phyloP scores from a whole-genome alignment of 768 basidiomycete species.

The Lentinula sp. region DNA sequence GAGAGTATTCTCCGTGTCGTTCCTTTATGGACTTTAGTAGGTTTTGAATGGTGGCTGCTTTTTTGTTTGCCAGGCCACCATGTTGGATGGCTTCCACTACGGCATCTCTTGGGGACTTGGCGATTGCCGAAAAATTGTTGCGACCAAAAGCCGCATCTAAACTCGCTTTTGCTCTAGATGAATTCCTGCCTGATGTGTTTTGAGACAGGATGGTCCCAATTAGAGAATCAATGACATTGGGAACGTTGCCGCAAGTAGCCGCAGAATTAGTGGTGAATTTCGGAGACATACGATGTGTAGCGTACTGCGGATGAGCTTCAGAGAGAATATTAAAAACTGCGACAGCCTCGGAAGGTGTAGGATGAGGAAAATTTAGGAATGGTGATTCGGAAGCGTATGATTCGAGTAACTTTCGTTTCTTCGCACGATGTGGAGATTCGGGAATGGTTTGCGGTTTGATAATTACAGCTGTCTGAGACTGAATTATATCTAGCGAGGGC shows the following conservation, averaged over 20 bases:
- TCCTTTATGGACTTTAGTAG: constrained; percentile 35
- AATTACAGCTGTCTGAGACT: neutral
- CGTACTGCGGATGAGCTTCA: constrained; percentile 26
- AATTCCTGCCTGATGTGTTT: constrained; percentile 48
- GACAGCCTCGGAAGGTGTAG: constrained; percentile 35
- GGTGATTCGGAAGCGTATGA: constrained; percentile 37
- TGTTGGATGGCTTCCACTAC: constrained; percentile 44
- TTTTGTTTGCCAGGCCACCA: constrained; percentile 57
- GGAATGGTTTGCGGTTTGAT: constrained; percentile 27
- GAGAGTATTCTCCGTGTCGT: constrained; percentile 46
- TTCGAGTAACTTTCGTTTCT: constrained; percentile 46
- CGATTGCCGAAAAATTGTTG: constrained; percentile 46
- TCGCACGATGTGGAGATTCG: constrained; percentile 15
- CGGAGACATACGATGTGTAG: constrained; percentile 21
- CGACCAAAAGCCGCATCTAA: constrained; percentile 44
- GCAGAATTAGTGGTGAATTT: constrained; percentile 29
- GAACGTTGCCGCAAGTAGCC: constrained; percentile 36
- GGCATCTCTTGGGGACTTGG: constrained; percentile 29
- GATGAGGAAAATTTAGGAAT: constrained; percentile 37
- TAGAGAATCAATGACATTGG: constrained; percentile 52
- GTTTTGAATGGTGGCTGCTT: constrained; percentile 48
- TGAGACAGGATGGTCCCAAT: constrained; percentile 57
- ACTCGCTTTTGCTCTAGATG: constrained; percentile 39
- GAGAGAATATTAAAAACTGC: constrained; percentile 36
- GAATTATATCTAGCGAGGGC: neutral